These are phyloP conservation scores for Purpureocillium takamizusanense DNA, from an alignment of 2,329 filamentous ascomycete species.

Conservation along the genomic window DNA sequence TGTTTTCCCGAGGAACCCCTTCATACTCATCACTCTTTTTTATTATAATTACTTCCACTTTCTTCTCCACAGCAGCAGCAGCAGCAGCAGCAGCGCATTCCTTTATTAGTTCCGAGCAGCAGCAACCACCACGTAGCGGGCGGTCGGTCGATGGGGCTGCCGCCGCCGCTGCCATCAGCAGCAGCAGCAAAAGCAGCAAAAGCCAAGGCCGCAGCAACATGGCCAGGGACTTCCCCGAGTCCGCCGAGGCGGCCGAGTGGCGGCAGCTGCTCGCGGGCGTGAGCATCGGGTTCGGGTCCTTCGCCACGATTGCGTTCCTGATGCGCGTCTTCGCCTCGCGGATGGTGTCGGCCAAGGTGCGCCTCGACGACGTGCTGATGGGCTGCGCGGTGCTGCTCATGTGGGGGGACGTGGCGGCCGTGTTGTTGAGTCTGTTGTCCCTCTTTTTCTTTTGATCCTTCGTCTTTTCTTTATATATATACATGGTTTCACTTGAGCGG, in stretches of 20 bases:
- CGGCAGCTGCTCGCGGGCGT: conserved; percentile 3
- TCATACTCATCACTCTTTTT: no score
- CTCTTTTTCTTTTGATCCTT: not conserved
- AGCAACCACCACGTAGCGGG: no score
- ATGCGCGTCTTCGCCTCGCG: conserved; percentile 5
- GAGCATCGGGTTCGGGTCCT: conserved; percentile 3
- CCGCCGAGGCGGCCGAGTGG: conserved; percentile 2
- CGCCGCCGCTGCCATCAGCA: no score
- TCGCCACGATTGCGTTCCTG: conserved; percentile 3
- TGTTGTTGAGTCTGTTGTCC: conserved; percentile 5
- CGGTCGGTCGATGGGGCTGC: no score
- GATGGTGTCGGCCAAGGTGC: conserved; percentile 1
- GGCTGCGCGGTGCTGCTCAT: conserved; percentile 7
- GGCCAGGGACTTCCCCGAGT: conserved; percentile 1
- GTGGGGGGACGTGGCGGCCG: conserved; percentile 6
- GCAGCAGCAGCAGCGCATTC: no score
- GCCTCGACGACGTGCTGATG: conserved; percentile 7
- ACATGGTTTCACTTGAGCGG: no score
- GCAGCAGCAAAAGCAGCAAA: not conserved
- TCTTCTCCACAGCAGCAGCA: no score
- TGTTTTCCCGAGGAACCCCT: no score
- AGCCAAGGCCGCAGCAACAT: not conserved
- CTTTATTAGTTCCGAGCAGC: no score
- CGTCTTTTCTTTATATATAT: no score
- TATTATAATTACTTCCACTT: no score